Conservation (phyloP, 2,329 filamentous ascomycete species). For the Pseudocercospora crystallina region DNA sequence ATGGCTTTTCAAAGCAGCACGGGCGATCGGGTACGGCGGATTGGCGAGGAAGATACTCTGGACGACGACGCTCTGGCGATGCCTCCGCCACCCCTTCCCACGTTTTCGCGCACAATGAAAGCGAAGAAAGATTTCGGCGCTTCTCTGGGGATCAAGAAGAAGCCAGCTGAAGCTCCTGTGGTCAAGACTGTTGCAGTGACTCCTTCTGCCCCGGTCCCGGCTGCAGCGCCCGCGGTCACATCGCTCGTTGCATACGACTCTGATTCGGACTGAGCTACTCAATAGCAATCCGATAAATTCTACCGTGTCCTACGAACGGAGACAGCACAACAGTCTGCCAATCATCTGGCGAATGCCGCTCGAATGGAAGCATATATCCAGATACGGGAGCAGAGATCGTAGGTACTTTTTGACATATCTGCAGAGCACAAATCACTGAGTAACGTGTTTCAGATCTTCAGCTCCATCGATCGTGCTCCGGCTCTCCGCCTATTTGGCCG, state of each 20-base stretch:
- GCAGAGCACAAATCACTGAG: too few relatives aligned
- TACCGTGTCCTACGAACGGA: too few relatives aligned
- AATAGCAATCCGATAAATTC: too few relatives aligned
- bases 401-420: too few relatives aligned
- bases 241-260: slow-evolving; percentile 3
- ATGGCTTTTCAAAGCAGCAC: slow-evolving; percentile 70
- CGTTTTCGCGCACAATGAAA: slow-evolving; percentile 75
- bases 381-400: too few relatives aligned
- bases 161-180: slow-evolving; percentile 43
- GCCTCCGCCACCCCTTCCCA: slow-evolving; percentile 57
- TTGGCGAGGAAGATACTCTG: slow-evolving; percentile 46
- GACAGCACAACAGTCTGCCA: too few relatives aligned
- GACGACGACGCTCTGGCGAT: slow-evolving; percentile 36
- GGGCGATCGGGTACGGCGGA: slow-evolving; percentile 53
- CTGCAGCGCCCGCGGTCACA: slow-evolving; percentile 3
- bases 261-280: slow-evolving; percentile 3
- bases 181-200: neutral
- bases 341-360: too few relatives aligned
- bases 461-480: too few relatives aligned
- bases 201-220: neutral
- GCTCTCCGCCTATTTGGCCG: too few relatives aligned
- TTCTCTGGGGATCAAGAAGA: slow-evolving; percentile 84
- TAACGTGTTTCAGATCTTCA: too few relatives aligned
- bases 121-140: slow-evolving; percentile 81
- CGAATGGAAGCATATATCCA: too few relatives aligned